Conservation (phyloP, 2,329 filamentous ascomycete genomes). For the Penicillium sp. region DNA sequence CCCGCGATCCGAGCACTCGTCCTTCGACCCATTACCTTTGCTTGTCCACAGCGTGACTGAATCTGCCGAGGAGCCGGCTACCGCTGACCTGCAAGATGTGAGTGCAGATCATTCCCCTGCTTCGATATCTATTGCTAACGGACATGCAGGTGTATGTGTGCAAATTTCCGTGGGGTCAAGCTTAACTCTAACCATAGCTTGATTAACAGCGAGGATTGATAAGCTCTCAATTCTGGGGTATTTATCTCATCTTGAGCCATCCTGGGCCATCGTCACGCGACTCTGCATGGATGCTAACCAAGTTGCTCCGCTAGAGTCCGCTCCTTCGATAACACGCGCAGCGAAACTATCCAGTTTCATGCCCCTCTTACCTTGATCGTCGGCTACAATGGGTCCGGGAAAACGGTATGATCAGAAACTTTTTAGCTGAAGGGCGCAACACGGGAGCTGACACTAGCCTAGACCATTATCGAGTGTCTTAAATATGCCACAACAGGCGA, state of each 20-base stretch:
- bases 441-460: conserved; percentile 8
- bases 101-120: conserved; percentile 6
- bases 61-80: not conserved
- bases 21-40: not conserved
- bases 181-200: conserved; percentile 2
- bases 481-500: conserved; percentile 97
- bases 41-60: not conserved
- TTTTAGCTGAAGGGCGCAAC: not conserved
- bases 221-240: conserved; percentile 80
- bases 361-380: conserved; percentile 93
- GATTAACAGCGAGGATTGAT: conserved; percentile 68
- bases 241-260: not conserved
- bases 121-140: conserved; percentile 13
- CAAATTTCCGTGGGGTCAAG: not conserved
- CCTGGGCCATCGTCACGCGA: not conserved
- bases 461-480: conserved; percentile 95
- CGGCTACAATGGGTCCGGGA: conserved; percentile 93
- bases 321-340: conserved; percentile 72
- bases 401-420: conserved; percentile 58
- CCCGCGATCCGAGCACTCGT: conserved; percentile 13
- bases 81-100: conserved; percentile 15
- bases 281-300: not conserved
- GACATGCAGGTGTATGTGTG: conserved; percentile 31
- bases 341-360: conserved; percentile 80
- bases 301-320: conserved; percentile 53